Evolutionary conservation across 2,329 filamentous ascomycete genomes (phyloP), one percentile per base, ranked within the genome.

Genomic region (Sarocladium strictum): DNA sequence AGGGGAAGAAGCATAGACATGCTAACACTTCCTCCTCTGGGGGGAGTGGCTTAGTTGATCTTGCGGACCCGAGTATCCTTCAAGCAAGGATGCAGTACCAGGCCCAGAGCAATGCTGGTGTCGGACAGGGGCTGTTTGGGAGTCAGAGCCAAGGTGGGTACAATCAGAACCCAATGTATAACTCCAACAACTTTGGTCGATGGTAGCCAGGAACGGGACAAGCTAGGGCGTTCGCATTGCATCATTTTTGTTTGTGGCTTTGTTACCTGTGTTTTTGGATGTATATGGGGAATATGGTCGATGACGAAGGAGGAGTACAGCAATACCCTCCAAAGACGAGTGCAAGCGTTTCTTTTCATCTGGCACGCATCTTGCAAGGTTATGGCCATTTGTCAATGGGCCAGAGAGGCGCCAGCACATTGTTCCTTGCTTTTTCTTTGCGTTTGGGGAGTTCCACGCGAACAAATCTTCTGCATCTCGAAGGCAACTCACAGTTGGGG

Each of bases 11-110:
- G 90, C 93, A 97, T 83, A 95, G 92, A 86, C 92, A 97, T 87
- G 93, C 91, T 94, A 96, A 97, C 90, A 97, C 93, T 93, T 96
- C 92, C 89, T 97, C 93, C 86, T 96, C 91, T 85, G 89, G 89
- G 81, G 92, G 91, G 85, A 90, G 90, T 89, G 92, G 90, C 81
- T 85, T 97, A 93, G 92, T 95, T 80, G 92, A 97, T 95, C 90
- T 96, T 92, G 90, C 89, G 82, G 92, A 97, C 90, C 93, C 93
- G 83, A 96, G 90, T 83, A 97, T 97, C 83, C 86, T 97, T 82
- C 92, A 96, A 81, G 90, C 90, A 75, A 90, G 92, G 83, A 88
- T 96, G 82, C 92, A 95, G 76, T 89, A 94, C 78, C 84, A 87
- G 77, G 81, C 85, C 66, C 86, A 88, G 77, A 87, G 85, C 76